Base-by-base conservation (phyloP, 768 basidiomycete species). In the Auriscalpium vulgare region DNA sequence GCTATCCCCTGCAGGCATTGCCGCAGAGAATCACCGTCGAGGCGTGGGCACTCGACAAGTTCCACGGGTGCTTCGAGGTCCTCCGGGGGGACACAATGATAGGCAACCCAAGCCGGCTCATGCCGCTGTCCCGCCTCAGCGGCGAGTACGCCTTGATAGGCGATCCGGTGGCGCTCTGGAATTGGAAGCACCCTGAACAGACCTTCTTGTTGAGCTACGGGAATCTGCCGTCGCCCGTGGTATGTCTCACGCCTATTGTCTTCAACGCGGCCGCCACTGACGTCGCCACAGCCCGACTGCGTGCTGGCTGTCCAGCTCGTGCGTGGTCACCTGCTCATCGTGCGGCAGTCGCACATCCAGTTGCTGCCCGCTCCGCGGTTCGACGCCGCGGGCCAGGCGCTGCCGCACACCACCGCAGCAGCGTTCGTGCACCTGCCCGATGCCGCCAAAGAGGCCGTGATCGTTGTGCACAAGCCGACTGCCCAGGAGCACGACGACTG, bases 21-120 rank as follows among this genome's bases (percentile, higher is more conserved):
- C 47, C 29, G 56, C 14, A 17, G 51, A 61, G 44, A 52, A 40
- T 59, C 23, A 56, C 29, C n/a, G 51, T 59, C 34, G 60, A 60
- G 44, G 62, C 63, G 8, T 63, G 67, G 47, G 61, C 65, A 1
- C 60, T 71, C 17, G 71, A 72, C 51, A 67, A 56, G 34, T 72
- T 71, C 56, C 69, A 67, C 45, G 69, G 70, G 34, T 50, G 54
- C 29, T 69, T 70, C 57, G 52, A 45, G 34, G 50, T 50, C 14
- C 45, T 62, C 1, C 47, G 51, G 29, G 53, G 50, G 4, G 50
- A 56, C 35, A 14, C 51, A 45, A 36, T 60, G 47, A 38, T 47
- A 13, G 37, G 37, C 16, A 51, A 51, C 10, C 45, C 37, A 35
- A 44, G 50, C 37, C 56, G 56, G 9, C 55, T 51, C 37, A 35